A percentile compares a stretch with the other conserved stretches of the same genome.
Evolutionary conservation across 441 rosid genomes (phyloP).

Genomic region (Biscutella auriculata): DNA sequence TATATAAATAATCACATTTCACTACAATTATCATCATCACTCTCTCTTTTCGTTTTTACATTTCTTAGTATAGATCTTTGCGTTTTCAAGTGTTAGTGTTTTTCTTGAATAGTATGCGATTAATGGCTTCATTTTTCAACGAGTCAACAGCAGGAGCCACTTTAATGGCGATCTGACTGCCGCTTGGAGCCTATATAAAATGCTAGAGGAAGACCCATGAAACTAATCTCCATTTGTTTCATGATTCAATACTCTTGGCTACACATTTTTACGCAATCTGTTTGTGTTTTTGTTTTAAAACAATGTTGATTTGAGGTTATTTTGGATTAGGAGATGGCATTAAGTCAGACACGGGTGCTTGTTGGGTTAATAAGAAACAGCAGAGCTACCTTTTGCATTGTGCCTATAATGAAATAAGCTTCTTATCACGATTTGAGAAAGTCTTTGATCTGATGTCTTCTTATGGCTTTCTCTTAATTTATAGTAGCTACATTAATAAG

Average conservation of each 20-base stretch:
- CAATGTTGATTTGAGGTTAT: no score
- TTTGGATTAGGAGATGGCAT: no score
- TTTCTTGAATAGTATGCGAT: neutral
- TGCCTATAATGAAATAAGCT: constrained; percentile 14
- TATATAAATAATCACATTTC: neutral
- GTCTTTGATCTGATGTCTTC: constrained; percentile 25
- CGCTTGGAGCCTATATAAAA: constrained; percentile 22
- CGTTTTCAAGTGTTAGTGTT: neutral
- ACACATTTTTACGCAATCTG: no score
- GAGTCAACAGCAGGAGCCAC: constrained; percentile 28
- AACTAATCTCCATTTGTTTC: constrained; percentile 4
- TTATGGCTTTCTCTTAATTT: constrained; percentile 20
- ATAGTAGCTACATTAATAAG: constrained; percentile 15
- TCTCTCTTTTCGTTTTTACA: neutral
- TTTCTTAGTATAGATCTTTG: neutral
- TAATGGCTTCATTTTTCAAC: constrained; percentile 10
- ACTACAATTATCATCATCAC: neutral
- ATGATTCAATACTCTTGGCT: constrained; percentile 19
- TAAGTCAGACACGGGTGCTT: constrained; percentile 24
- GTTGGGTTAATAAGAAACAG: constrained; percentile 19
- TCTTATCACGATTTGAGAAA: constrained; percentile 19
- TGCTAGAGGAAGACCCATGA: constrained; percentile 25
- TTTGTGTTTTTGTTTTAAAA: no score
- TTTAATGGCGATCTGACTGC: constrained; percentile 22
- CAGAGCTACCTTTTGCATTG: constrained; percentile 18